phyloP scores from a whole-genome alignment of 2,329 filamentous ascomycete species.

The Trichoderma gracile region DNA sequence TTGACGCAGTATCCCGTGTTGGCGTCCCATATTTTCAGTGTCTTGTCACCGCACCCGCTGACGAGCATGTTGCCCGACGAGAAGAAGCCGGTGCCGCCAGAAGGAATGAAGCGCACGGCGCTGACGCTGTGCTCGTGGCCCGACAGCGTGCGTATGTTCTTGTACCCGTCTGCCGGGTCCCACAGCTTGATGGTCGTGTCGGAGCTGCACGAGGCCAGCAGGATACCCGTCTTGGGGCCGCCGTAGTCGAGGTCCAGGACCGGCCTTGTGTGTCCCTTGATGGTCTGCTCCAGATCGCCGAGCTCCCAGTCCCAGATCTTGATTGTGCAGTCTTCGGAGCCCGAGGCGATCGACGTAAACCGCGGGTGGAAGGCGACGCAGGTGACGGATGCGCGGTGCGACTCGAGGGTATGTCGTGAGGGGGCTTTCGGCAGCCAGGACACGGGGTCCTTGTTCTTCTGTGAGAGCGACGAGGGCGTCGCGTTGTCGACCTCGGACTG shows the following conservation, averaged over 20 bases:
- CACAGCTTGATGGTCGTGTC: slow-evolving; percentile 94
- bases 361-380: slow-evolving; percentile 93
- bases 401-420: slow-evolving; percentile 77
- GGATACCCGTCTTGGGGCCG: slow-evolving; percentile 61
- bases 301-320: slow-evolving; percentile 98
- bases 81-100: slow-evolving; percentile 73
- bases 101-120: slow-evolving; percentile 83
- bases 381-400: slow-evolving; percentile 76
- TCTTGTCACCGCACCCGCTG: slow-evolving; percentile 81
- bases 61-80: slow-evolving; percentile 81
- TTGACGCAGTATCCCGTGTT: slow-evolving; percentile 90
- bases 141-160: slow-evolving; percentile 87
- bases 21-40: slow-evolving; percentile 87
- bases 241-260: slow-evolving; percentile 90
- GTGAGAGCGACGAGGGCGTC: slow-evolving; percentile 72
- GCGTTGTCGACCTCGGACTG: slow-evolving; percentile 83
- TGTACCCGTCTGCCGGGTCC: slow-evolving; percentile 91
- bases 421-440: slow-evolving; percentile 85
- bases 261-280: slow-evolving; percentile 88
- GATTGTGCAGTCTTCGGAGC: slow-evolving; percentile 91
- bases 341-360: slow-evolving; percentile 86
- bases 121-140: slow-evolving; percentile 93
- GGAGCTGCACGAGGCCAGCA: slow-evolving; percentile 69
- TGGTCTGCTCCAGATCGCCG: slow-evolving; percentile 82
- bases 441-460: slow-evolving; percentile 78